Conservation (phyloP, 1,139 yeast genomes). For the Yamadazyma trypodendri region DNA sequence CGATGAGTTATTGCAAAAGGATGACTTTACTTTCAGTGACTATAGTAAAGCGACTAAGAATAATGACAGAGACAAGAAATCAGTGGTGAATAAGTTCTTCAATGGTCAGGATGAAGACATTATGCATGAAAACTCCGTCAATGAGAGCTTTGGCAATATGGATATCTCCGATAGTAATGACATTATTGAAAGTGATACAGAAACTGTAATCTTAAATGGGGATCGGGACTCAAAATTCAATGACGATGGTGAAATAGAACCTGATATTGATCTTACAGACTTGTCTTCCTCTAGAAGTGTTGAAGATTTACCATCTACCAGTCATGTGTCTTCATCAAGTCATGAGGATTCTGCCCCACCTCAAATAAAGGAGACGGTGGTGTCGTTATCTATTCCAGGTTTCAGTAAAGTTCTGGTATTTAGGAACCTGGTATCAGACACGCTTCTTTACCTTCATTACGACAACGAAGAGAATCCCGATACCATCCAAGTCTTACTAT, state of each 20-base stretch:
- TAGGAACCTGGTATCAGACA: slow-evolving; percentile 9
- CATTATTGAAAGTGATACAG: slow-evolving; percentile 23
- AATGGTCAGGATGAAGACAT: slow-evolving; percentile 5
- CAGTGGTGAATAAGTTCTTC: slow-evolving; percentile 11
- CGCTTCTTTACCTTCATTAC: slow-evolving; percentile 7
- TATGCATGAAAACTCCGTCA: slow-evolving; percentile 5
- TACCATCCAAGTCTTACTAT: slow-evolving; percentile 6
- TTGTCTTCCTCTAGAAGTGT: background rate
- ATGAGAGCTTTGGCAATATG: slow-evolving; percentile 8
- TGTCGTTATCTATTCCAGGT: background rate
- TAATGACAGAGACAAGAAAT: slow-evolving; percentile 4
- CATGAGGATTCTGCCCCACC: background rate
- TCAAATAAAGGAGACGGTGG: background rate
- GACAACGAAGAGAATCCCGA: slow-evolving; percentile 6
- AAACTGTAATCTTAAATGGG: slow-evolving; percentile 25
- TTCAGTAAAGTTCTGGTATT: slow-evolving; percentile 9
- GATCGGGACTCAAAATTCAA: slow-evolving; percentile 12
- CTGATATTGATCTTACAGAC: slow-evolving; percentile 5
- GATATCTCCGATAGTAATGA: slow-evolving; percentile 3
- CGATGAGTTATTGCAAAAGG: slow-evolving; percentile 21
- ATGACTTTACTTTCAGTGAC: slow-evolving; percentile 15
- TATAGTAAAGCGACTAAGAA: slow-evolving; percentile 8
- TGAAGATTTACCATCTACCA: too few relatives aligned
- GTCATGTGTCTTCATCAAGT: too few relatives aligned
- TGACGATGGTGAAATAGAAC: slow-evolving; percentile 9